Conservation (phyloP, 345 rosid genomes). For the Ricinus communis region DNA sequence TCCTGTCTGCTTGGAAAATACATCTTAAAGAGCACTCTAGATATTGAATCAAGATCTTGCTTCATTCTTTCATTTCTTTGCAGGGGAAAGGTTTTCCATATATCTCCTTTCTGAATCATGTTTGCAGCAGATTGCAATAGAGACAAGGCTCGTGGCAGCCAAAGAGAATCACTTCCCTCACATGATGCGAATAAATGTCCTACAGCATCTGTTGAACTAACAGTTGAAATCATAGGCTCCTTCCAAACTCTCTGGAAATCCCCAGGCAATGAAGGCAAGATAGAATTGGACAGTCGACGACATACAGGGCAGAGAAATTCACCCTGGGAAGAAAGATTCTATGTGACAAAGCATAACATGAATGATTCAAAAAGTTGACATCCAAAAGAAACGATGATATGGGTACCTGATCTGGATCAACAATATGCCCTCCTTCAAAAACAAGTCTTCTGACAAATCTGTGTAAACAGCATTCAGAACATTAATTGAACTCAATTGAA, state of each 20-base stretch:
- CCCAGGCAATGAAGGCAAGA: constrained; percentile 63
- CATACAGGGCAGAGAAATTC: constrained; percentile 98
- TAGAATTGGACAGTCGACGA: constrained; percentile 81
- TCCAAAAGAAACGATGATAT: not conserved
- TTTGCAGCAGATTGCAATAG: constrained; percentile 63
- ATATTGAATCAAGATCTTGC: constrained; percentile 52
- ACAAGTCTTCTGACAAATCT: constrained; percentile 67
- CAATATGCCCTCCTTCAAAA: constrained; percentile 87
- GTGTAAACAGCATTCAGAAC: constrained; percentile 20
- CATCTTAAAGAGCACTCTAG: constrained; percentile 51
- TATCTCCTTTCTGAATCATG: constrained; percentile 47
- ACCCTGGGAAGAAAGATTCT: constrained; percentile 47
- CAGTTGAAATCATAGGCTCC: constrained; percentile 43
- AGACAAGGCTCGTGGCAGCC: constrained; percentile 57
- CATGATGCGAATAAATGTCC: constrained; percentile 27
- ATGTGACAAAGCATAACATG: not conserved
- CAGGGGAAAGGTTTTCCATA: constrained; percentile 42
- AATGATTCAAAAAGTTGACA: not conserved
- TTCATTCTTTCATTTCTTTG: constrained; percentile 40
- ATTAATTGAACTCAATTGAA: not conserved
- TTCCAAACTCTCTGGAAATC: constrained; percentile 44
- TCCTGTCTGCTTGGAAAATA: constrained; percentile 49
- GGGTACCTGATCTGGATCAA: constrained; percentile 73
- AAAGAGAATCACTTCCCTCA: constrained; percentile 35
- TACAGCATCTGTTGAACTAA: constrained; percentile 14